Evolutionary conservation across 2,329 filamentous ascomycete species (phyloP).

Genomic region (Trichoderma sp.): DNA sequence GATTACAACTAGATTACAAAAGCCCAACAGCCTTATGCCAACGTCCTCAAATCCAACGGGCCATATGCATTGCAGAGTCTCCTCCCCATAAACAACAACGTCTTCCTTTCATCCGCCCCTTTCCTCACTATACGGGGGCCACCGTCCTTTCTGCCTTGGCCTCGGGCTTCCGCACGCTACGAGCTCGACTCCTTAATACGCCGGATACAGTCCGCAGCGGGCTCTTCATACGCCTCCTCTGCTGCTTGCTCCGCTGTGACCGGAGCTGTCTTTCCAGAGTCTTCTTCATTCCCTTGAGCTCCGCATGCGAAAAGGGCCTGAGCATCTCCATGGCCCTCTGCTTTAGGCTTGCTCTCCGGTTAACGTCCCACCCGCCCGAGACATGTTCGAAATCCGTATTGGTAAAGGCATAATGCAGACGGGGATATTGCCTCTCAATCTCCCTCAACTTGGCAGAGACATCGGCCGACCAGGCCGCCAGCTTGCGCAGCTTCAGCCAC

Average conservation of each 20-base stretch:
- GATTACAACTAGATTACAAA: background rate
- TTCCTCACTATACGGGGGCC: background rate
- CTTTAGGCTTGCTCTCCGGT: slow-evolving; percentile 27
- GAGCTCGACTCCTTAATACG: background rate
- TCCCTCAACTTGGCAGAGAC: slow-evolving; percentile 39
- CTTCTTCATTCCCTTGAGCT: slow-evolving; percentile 29
- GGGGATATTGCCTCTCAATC: slow-evolving; percentile 41
- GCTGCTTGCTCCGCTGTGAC: background rate
- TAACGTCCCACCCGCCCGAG: slow-evolving; percentile 27
- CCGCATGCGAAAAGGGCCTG: slow-evolving; percentile 29
- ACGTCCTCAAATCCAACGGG: background rate
- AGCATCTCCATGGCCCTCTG: slow-evolving; percentile 31
- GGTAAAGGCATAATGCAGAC: slow-evolving; percentile 40
- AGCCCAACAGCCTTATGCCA: background rate
- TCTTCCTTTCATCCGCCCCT: background rate
- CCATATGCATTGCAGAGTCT: background rate
- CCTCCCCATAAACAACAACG: background rate
- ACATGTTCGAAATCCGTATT: slow-evolving; percentile 32
- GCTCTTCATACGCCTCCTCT: background rate
- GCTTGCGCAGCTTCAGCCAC: slow-evolving; percentile 48
- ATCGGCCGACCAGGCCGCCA: slow-evolving; percentile 47
- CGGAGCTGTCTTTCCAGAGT: slow-evolving; percentile 24
- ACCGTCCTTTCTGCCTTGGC: background rate
- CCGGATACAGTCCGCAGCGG: background rate
- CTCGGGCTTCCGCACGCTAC: background rate